phyloP scores from a whole-genome alignment of 2,329 filamentous ascomycete species.

The Reticulascus tulasneorum region DNA sequence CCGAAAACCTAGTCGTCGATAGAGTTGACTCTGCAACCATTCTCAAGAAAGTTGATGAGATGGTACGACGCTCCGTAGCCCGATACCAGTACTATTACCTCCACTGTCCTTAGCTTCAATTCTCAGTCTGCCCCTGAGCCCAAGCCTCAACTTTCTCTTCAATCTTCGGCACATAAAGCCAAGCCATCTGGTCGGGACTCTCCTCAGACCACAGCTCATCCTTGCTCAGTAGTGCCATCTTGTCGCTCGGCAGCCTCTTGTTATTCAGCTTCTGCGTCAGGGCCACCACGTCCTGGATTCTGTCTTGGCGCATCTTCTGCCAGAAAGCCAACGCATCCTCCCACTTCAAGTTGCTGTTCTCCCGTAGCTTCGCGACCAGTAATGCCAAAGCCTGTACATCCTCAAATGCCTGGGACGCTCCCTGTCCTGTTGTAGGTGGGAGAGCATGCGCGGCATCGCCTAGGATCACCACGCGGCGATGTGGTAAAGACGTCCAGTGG shows the following conservation, averaged over 20 bases:
- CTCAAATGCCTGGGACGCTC: constrained; percentile 45
- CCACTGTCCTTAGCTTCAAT: too few species aligned
- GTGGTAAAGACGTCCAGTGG: constrained; percentile 36
- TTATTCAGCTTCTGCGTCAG: constrained; percentile 45
- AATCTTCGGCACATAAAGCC: constrained; percentile 38
- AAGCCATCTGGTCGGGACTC: constrained; percentile 23
- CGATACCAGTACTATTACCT: too few species aligned
- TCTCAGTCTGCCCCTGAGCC: constrained; percentile 8
- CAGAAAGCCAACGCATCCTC: constrained; percentile 33
- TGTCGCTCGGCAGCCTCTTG: constrained; percentile 36
- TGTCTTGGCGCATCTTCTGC: constrained; percentile 43
- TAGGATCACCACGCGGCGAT: constrained; percentile 36
- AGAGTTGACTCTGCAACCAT: too few species aligned
- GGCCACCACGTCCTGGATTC: constrained; percentile 42
- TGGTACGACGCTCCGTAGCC: too few species aligned
- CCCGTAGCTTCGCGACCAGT: constrained; percentile 25
- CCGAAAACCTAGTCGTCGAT: too few species aligned
- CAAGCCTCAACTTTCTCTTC: constrained; percentile 28
- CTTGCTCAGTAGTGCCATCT: constrained; percentile 8
- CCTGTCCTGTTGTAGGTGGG: constrained; percentile 42
- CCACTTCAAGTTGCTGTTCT: constrained; percentile 15
- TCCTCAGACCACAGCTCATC: constrained; percentile 12
- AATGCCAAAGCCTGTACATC: constrained; percentile 43
- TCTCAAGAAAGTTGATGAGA: too few species aligned
- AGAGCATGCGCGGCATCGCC: constrained; percentile 47